A percentile compares a stretch with the other conserved stretches of the same genome.
Conservation (phyloP, 192 early-diverging fungal genomes). For the Chytriomyces confervae region DNA sequence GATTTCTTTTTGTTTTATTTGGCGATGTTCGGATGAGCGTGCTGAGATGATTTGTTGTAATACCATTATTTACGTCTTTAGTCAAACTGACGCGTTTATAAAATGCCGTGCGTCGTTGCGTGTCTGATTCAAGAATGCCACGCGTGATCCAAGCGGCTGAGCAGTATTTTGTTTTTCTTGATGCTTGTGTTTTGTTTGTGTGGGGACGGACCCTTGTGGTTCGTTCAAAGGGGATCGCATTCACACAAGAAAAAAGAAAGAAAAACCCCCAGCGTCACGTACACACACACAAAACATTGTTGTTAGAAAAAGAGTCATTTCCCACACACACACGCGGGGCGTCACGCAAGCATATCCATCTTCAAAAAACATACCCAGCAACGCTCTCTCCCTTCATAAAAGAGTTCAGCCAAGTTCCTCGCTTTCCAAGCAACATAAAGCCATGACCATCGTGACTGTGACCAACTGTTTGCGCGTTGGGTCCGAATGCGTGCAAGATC, state of each 20-base stretch:
- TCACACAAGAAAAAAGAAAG: background rate
- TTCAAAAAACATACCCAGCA: no score
- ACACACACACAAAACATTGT: background rate
- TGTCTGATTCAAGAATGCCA: no score
- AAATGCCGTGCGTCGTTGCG: no score
- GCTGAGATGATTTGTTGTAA: background rate
- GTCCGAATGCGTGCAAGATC: background rate
- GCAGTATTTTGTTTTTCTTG: no score
- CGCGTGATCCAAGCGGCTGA: no score
- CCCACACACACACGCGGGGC: background rate
- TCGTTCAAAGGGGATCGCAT: background rate
- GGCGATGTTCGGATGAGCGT: background rate
- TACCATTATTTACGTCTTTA: no score
- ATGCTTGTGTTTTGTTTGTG: no score
- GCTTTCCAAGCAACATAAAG: no score
- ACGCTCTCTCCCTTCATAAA: no score
- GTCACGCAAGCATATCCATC: background rate
- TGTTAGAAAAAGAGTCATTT: background rate
- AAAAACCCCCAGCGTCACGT: background rate
- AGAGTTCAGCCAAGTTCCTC: background rate
- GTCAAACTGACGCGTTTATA: no score
- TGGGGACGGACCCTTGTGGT: background rate
- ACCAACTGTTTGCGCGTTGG: constrained; percentile 26
- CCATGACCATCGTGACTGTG: background rate
- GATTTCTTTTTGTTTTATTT: background rate